phyloP scores from a whole-genome alignment of 106 monocot genomes.

The Dendrobium officinale region DNA sequence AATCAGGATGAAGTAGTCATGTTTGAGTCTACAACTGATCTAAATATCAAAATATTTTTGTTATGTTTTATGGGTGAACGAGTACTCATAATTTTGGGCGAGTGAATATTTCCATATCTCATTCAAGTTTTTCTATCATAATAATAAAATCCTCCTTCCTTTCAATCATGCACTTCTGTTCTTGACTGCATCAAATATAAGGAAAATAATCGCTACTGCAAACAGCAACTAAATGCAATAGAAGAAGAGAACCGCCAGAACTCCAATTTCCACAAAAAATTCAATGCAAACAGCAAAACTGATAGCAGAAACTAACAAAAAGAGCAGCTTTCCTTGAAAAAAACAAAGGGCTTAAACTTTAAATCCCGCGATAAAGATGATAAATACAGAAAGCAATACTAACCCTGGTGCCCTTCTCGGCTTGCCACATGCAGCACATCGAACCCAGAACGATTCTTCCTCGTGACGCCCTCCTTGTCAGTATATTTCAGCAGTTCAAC shows the following conservation, averaged over 20 bases:
- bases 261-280: neutral
- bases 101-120: too few species aligned
- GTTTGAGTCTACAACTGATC: neutral
- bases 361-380: neutral
- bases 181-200: neutral
- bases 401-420: constrained; percentile 23
- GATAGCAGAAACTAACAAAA: neutral
- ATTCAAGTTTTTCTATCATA: too few species aligned
- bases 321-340: neutral
- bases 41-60: neutral
- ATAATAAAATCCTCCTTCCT: neutral
- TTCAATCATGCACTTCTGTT: neutral
- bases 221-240: neutral
- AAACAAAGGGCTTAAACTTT: neutral
- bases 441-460: constrained; percentile 25
- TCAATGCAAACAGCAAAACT: neutral
- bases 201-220: neutral
- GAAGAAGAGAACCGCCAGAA: neutral
- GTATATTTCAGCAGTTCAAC: constrained; percentile 21
- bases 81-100: too few species aligned
- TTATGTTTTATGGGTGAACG: too few species aligned
- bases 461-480: constrained; percentile 16
- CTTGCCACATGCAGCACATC: constrained; percentile 25
- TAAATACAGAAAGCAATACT: neutral
- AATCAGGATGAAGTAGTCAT: neutral